Evolutionary conservation across 257 asterid genomes (phyloP).

Genomic region (Solanum medicagineum): DNA sequence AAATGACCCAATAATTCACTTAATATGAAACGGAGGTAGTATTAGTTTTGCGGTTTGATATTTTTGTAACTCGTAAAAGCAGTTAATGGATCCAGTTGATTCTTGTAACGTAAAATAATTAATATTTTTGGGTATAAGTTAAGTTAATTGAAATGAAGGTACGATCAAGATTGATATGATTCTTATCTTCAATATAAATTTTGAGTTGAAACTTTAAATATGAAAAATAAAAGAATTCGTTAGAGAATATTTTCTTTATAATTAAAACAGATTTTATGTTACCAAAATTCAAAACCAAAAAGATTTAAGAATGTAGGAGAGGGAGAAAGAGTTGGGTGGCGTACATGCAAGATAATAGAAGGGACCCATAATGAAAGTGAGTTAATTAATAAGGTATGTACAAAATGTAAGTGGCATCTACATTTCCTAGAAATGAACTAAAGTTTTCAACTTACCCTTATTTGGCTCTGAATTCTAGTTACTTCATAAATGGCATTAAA

Average conservation of each 20-base stretch:
- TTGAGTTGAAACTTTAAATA: too few relatives aligned
- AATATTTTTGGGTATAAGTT: not conserved
- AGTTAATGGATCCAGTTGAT: not conserved
- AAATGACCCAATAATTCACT: too few relatives aligned
- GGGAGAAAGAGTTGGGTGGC: not conserved
- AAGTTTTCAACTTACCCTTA: not conserved
- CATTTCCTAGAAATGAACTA: not conserved
- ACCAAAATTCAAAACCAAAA: too few relatives aligned
- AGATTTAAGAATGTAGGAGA: too few relatives aligned
- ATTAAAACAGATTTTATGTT: too few relatives aligned
- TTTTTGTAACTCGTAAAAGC: not conserved
- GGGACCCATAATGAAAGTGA: not conserved
- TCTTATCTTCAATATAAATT: too few relatives aligned
- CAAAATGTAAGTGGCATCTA: not conserved
- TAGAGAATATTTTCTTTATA: too few relatives aligned
- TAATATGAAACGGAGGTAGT: not conserved
- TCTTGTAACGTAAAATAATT: not conserved
- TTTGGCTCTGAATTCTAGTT: not conserved
- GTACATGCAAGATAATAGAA: not conserved
- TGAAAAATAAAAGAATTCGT: too few relatives aligned
- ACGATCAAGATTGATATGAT: too few relatives aligned
- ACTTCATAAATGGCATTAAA: not conserved
- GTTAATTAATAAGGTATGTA: not conserved
- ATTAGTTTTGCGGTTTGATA: not conserved
- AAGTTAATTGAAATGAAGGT: not conserved